Evolutionary conservation across 164 flowering plant species (phyloP), one percentile per base, ranked within the genome.

Genomic region (Protea cynaroides): DNA sequence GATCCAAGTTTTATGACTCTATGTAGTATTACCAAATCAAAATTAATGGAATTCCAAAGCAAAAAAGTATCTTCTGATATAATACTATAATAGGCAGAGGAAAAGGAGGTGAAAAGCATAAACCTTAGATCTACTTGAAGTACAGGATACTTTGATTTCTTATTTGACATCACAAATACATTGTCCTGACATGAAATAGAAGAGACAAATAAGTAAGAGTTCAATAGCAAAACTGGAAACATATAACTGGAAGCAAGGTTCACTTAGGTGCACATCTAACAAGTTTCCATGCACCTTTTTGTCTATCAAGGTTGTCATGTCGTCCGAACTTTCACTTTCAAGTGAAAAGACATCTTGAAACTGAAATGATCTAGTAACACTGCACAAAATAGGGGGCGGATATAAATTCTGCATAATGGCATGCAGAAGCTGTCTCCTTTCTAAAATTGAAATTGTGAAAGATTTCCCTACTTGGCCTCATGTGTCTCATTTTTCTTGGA

Each of bases 91-190:
- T 13, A 59, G 53, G 55, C 60, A 1, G 49, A 65, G 63, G n/a
- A 21, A 43, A 54, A 62, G 23, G 18, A 68, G 25, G 40, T 43
- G 62, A 50, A 52, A 51, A 25, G 25, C 14, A 52, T 58, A n/a
- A 51, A 94, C 97, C 98, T 89, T 74, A 91, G 65, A 81, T 94
- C 98, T 53, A 94, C 93, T 85, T 91, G 97, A 71, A 91, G 96
- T 38, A 94, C 78, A 22, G 98, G 98, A 82, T 87, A 89, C 72
- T 91, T 91, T 58, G 98, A 89, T 76, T 94, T 90, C 78, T 84
- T 86, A 80, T 89, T 90, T 62, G 98, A 94, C 91, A 94, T 94
- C 71, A 94, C 92, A 78, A 89, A 94, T 8, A 86, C 86, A 74
- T 94, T 91, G 64, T 94, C 96, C 98, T 94, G 77, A 59, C 65